Evolutionary conservation across 306 rosid genomes (phyloP), one percentile per base, ranked within the genome.

Genomic region (Glycine latifolia): DNA sequence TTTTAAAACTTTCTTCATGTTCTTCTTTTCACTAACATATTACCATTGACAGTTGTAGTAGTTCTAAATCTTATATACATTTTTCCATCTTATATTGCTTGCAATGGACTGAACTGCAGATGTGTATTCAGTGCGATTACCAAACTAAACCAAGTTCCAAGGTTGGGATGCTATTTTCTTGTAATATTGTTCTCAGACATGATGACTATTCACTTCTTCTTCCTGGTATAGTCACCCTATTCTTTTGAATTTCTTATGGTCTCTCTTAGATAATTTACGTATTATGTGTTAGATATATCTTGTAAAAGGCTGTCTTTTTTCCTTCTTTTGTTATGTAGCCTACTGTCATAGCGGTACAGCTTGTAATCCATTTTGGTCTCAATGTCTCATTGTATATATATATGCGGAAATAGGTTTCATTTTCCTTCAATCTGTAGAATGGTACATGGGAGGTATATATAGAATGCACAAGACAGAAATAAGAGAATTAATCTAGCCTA

Each of bases 151-250:
- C 81, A 78, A 76, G 87, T 94, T 81, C 98, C 98, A 33, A 89
- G 94, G 76, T 67, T 90, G 92, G 97, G 97, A 63, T 94, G 97
- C 91, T 94, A 94, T 82, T 94, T 94, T 77, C 95, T 94, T 33
- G 97, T 94, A 52, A 90, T 94, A 63, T 70, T 89, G 65, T 83
- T 89, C 75, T 90, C 98, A 2, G 98, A 91, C 35, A 79, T 91
- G 56, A 94, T 94, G 98, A 90, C 98, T 58, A 80, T 91, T 78
- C 98, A 94, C 84, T 94, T 94, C 87, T 94, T 94, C 90, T 94
- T 94, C 89, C 97, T 94, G 97, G 98, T 94, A 91, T 44, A 78
- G 54, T 67, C 87, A 26, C 61, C 60, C 8, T 63, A 39, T 68
- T 81, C 85, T 77, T 76, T 7, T 47, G 70, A 80, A 70, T 61